Base-by-base conservation (phyloP, 2,329 filamentous ascomycete species). In the Penicillium sp. region DNA sequence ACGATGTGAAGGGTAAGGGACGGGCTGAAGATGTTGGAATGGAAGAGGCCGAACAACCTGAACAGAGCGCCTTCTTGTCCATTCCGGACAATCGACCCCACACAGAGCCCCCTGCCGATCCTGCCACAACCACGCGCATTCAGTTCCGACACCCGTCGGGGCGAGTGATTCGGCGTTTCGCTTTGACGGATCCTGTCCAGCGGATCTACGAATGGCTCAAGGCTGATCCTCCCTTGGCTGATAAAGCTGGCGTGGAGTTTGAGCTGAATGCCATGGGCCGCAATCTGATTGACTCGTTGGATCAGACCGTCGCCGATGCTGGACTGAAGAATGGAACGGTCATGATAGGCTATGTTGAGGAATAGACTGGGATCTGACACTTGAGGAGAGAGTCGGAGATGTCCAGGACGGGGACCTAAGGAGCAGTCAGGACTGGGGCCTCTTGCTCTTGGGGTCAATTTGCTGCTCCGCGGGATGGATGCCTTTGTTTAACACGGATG, bases 141-240 rank as follows among this genome's bases (percentile, higher is more conserved):
- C 93, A 97, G 66, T 95, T 98, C 72, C 81, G 87, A 52, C 87
- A 95, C 61, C 83, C 90, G 1, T 84, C 81, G 9, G 89, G 89
- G 1, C 83, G 91, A 17, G 79, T 95, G 9, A 90, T 98, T 52
- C 84, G 89, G 28, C 81, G 88, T n/a, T 98, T 98, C 70, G 74
- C 76, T 9, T 70, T 90, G 3, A 69, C 79, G 13, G 93, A 98
- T 51, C 75, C 79, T 1, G 89, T 98, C 12, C 79, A 82, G 48
- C 81, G 87, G 12, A 83, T 98, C 40, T 98, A 91, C 69, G 93
- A 98, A 72, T 98, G 90, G 88, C 81, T 98, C 57, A 98, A 97
- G 73, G 85, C 90, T 0, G 64, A 69, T 2, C 82, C 85, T 52
- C 87, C 89, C 2, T 69, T 95, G 42, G 85, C 89, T 57, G 88